Percentiles rank a stretch among this genome's conserved stretches.
phyloP scores from a whole-genome alignment of 2,329 filamentous ascomycete species.

The Domatiomyces globalis region DNA sequence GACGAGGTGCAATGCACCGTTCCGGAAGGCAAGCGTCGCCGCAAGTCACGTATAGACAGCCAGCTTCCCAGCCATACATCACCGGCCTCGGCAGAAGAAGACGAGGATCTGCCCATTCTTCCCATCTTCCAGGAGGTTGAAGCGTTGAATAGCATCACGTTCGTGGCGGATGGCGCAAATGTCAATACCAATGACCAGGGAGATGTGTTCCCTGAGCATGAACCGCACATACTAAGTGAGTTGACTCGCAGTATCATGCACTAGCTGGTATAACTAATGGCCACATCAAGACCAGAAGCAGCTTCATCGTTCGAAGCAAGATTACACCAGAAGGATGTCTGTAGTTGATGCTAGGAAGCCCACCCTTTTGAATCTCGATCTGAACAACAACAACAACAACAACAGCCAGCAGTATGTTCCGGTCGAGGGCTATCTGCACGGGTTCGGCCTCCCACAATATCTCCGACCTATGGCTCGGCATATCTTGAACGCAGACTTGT shows the following conservation, averaged over 20 bases:
- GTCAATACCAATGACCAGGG: neutral
- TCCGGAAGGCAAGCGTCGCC: conserved; percentile 66
- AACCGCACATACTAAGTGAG: neutral
- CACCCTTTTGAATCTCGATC: neutral
- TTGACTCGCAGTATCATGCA: neutral
- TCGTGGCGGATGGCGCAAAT: neutral
- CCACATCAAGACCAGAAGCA: neutral
- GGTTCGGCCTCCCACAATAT: conserved; percentile 43
- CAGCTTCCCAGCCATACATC: conserved; percentile 13
- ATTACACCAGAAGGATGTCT: conserved; percentile 9
- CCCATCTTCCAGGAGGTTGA: conserved; percentile 21
- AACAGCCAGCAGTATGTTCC: neutral
- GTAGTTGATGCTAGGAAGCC: neutral
- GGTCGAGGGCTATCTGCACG: neutral
- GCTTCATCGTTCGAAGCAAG: conserved; percentile 30
- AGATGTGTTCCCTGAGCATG: neutral
- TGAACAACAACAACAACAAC: neutral
- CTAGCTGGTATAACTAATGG: neutral
- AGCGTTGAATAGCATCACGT: conserved; percentile 10
- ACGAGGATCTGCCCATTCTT: conserved; percentile 13
- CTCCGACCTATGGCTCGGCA: conserved; percentile 65
- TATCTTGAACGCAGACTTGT: conserved; percentile 67
- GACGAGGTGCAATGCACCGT: conserved; percentile 43
- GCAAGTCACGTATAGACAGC: conserved; percentile 46
- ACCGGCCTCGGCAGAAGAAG: conserved; percentile 13